phyloP scores from a whole-genome alignment of 257 asterid species.

The Solanum piurae region DNA sequence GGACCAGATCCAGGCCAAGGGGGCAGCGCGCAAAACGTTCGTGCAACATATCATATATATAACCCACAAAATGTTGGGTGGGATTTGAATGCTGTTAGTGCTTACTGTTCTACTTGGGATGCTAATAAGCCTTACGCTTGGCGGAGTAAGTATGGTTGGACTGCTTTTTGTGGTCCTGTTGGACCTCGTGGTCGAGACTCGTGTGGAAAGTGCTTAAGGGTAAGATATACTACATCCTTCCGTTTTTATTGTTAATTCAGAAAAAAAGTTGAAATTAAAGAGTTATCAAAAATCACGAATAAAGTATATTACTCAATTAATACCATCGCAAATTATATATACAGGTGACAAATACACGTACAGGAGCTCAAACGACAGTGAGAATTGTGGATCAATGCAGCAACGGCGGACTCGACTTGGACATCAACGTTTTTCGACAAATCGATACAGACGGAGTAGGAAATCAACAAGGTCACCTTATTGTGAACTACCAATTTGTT shows the following conservation, averaged over 20 bases:
- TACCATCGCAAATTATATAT: background rate
- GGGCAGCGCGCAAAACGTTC: conserved; percentile 5
- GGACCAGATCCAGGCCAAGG: background rate
- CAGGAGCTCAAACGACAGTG: conserved; percentile 7
- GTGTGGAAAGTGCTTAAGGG: conserved; percentile 21
- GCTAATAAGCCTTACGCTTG: conserved; percentile 9
- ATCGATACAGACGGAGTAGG: conserved; percentile 18
- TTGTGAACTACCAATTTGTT: conserved; percentile 19
- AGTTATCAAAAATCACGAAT: too few relatives aligned
- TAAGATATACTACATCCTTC: background rate
- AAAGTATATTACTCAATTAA: too few relatives aligned
- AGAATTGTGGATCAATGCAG: conserved; percentile 27
- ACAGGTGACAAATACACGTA: conserved; percentile 23
- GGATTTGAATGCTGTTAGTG: conserved; percentile 11
- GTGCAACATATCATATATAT: conserved; percentile 18
- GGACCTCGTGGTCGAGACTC: conserved; percentile 19
- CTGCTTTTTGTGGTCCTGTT: conserved; percentile 22
- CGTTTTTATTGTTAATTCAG: too few relatives aligned
- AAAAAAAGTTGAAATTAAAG: too few relatives aligned
- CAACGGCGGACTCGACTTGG: conserved; percentile 26
- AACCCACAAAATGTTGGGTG: conserved; percentile 16
- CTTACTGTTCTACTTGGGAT: conserved; percentile 24
- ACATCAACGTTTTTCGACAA: conserved; percentile 1
- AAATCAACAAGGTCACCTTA: conserved; percentile 9
- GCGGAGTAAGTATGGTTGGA: conserved; percentile 20